Evolutionary conservation across 306 rosid species (phyloP).

Genomic region (Vigna radiata): DNA sequence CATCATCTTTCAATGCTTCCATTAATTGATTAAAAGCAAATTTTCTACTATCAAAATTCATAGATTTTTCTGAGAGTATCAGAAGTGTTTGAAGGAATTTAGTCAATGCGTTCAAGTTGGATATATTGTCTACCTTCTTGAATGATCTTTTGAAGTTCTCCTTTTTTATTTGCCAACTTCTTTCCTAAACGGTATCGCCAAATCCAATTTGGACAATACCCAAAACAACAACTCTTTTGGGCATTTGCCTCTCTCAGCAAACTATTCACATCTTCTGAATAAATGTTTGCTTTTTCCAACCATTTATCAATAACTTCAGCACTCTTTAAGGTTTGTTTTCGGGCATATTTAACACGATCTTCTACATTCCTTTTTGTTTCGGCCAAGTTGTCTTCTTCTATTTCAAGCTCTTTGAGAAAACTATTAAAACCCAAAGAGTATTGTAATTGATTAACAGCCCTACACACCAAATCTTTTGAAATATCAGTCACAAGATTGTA

Average conservation of each 20-base stretch:
- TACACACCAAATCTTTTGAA: background rate
- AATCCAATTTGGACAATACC: slow-evolving; percentile 16
- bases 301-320: background rate
- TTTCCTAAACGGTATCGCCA: slow-evolving; percentile 15
- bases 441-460: background rate
- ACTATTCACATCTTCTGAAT: background rate
- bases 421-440: slow-evolving; percentile 21
- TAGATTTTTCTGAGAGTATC: background rate
- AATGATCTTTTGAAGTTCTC: background rate
- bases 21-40: background rate
- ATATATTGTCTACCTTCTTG: background rate
- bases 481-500: background rate
- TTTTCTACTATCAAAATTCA: slow-evolving; percentile 25
- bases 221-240: background rate
- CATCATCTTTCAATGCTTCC: slow-evolving; percentile 33
- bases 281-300: background rate
- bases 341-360: background rate
- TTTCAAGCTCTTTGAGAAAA: background rate
- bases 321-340: background rate
- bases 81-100: background rate
- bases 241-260: background rate
- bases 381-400: background rate
- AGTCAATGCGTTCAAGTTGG: background rate
- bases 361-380: background rate
- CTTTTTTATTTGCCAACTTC: background rate